Percentiles rank a stretch among this genome's conserved stretches.
These are phyloP conservation scores for Suillus variegatus DNA, from an alignment of 768 basidiomycete species.

Conservation along the genomic window DNA sequence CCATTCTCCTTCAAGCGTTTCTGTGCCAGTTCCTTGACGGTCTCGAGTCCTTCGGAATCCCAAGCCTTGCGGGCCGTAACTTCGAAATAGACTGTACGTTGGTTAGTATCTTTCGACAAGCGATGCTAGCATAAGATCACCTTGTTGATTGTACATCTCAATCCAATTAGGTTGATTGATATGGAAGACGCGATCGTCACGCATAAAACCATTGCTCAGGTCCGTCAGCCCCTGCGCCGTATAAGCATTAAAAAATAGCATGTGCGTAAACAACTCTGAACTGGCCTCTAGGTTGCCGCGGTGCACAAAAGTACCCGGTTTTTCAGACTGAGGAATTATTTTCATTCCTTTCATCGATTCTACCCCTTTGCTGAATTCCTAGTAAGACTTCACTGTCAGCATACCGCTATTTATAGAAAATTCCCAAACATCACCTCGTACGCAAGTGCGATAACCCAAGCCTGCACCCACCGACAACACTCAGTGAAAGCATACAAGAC, in stretches of 20 bases:
- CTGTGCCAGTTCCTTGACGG: conserved; percentile 24
- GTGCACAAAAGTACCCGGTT: background rate
- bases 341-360: conserved; percentile 9
- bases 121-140: conserved; percentile 9
- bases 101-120: background rate
- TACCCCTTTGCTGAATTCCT: conserved; percentile 15
- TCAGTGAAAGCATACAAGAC: background rate
- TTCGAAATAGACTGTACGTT: conserved; percentile 23
- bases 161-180: conserved; percentile 21
- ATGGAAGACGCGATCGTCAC: conserved; percentile 27
- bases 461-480: conserved; percentile 11
- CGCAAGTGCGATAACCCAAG: conserved; percentile 20
- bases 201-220: conserved; percentile 28
- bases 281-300: background rate
- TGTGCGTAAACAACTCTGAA: background rate
- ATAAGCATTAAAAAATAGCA: background rate
- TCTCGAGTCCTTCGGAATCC: conserved; percentile 12
- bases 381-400: background rate
- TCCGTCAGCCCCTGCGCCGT: conserved; percentile 17
- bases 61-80: conserved; percentile 18
- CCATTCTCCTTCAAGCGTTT: conserved; percentile 21
- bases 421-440: conserved; percentile 9
- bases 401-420: background rate
- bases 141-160: conserved; percentile 22
- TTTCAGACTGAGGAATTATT: background rate